These are phyloP conservation scores for Cardamine chenopodiifolia DNA, from an alignment of 345 rosid genomes.

Conservation along the genomic window DNA sequence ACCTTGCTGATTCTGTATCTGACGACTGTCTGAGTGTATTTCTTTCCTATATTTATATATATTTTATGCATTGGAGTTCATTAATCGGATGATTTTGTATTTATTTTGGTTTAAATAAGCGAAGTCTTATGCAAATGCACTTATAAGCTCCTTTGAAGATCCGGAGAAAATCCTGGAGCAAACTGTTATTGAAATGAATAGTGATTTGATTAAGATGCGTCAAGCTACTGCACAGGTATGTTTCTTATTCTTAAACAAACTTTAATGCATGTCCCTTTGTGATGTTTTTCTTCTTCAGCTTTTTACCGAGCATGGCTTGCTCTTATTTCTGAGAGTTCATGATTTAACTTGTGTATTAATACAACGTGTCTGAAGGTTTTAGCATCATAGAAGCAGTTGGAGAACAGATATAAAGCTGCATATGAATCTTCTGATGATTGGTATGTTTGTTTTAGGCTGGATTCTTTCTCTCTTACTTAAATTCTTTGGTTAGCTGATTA, in stretches of 20 bases:
- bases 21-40: not conserved
- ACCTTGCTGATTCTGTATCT: not conserved
- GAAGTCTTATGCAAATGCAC: slow-evolving; percentile 76
- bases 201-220: slow-evolving; percentile 74
- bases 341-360: slow-evolving; percentile 10
- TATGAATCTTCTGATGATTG: slow-evolving; percentile 74
- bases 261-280: not conserved
- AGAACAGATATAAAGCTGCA: slow-evolving; percentile 69
- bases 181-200: slow-evolving; percentile 75
- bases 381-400: slow-evolving; percentile 76
- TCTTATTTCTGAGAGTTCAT: not conserved
- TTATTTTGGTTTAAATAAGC: slow-evolving; percentile 23
- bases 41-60: too few relatives aligned
- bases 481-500: not conserved
- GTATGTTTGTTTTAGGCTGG: slow-evolving; percentile 39
- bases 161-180: slow-evolving; percentile 83
- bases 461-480: not conserved
- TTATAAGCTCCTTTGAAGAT: slow-evolving; percentile 69
- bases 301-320: not conserved
- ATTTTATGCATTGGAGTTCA: too few relatives aligned
- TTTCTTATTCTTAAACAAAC: not conserved
- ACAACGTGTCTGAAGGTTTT: slow-evolving; percentile 54
- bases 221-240: slow-evolving; percentile 83
- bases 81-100: slow-evolving; percentile 18
- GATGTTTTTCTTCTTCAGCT: slow-evolving; percentile 21